Evolutionary conservation across 108 stramenopile genomes (phyloP).

Genomic region (Fragilaria radians): DNA sequence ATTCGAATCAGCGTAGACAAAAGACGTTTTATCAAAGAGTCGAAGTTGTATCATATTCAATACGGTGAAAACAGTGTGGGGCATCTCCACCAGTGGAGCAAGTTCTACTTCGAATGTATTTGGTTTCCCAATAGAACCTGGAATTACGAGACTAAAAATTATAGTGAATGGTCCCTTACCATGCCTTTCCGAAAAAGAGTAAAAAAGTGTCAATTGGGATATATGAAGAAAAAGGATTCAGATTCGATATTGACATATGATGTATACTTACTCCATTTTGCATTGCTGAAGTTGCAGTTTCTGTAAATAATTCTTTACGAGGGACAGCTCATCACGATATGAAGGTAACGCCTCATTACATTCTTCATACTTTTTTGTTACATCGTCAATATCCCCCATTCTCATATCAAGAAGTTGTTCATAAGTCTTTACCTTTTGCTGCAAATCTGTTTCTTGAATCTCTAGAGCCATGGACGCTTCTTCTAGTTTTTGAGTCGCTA

Average conservation of each 20-base stretch:
- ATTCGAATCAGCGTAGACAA: background rate
- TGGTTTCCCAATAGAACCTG: background rate
- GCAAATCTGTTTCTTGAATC: background rate
- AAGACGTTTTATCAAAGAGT: constrained; percentile 12
- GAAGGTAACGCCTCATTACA: background rate
- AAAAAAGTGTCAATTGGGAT: too few relatives aligned
- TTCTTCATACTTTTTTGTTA: background rate
- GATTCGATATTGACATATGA: background rate
- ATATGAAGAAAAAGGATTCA: background rate
- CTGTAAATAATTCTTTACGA: background rate
- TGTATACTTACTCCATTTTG: constrained; percentile 3
- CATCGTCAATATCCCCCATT: background rate
- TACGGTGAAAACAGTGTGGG: constrained; percentile 16
- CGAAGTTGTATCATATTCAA: constrained; percentile 9
- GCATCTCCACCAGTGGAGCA: constrained; percentile 12
- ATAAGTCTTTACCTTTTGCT: background rate
- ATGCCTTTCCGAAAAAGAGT: background rate
- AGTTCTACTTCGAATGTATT: constrained; percentile 12
- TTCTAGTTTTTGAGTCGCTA: background rate
- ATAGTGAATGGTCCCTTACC: constrained; percentile 4
- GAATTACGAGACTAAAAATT: background rate
- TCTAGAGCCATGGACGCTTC: background rate
- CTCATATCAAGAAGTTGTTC: background rate
- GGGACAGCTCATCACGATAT: background rate
- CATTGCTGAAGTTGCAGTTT: background rate